Percentiles rank a stretch among this genome's conserved stretches.
These are phyloP conservation scores for Hygrocybe coccinea DNA, from an alignment of 768 basidiomycete species.

Conservation along the genomic window DNA sequence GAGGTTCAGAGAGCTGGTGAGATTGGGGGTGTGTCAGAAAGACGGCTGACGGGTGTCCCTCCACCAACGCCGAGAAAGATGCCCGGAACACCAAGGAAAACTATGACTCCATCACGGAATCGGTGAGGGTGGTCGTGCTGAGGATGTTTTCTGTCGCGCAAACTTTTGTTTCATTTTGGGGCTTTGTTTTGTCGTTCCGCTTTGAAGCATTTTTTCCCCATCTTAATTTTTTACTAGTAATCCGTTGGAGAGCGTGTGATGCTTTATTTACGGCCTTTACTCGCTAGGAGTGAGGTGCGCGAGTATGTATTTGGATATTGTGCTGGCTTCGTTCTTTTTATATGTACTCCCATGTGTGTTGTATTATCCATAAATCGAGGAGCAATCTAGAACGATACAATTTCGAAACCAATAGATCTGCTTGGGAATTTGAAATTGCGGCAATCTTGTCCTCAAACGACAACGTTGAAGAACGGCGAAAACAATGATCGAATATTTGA, in stretches of 20 bases:
- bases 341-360: no score
- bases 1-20: constrained; percentile 65
- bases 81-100: constrained; percentile 63
- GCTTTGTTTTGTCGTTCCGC: neutral
- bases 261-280: neutral
- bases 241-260: neutral
- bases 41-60: constrained; percentile 50
- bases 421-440: no score
- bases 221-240: no score
- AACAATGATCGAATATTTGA: no score
- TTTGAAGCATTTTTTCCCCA: no score
- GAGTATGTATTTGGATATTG: no score
- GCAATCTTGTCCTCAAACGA: no score
- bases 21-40: constrained; percentile 39
- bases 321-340: no score
- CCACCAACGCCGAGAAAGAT: constrained; percentile 59
- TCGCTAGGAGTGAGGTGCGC: neutral
- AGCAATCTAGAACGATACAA: no score
- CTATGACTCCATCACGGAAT: constrained; percentile 44
- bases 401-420: no score
- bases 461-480: no score
- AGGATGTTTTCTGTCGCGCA: neutral
- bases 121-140: neutral
- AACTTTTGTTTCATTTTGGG: neutral
- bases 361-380: no score